Conservation (phyloP, 805 yeast species). For the Wickerhamiella parazyma region DNA sequence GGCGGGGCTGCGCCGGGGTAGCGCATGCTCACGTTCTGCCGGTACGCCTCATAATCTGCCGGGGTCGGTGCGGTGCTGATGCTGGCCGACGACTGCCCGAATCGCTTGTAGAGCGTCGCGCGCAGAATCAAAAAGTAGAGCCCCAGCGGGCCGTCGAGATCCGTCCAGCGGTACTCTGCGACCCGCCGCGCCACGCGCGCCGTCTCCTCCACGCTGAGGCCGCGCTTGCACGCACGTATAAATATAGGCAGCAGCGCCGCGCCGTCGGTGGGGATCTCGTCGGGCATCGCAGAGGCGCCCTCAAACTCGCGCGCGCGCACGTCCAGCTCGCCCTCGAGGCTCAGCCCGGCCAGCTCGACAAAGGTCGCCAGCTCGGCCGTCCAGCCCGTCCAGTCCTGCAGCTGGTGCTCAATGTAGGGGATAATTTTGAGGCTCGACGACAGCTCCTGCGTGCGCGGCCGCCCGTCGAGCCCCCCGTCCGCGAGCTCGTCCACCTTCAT, state of each 20-base stretch:
- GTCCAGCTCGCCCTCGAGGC: background rate
- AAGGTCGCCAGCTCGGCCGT: slow-evolving; percentile 14
- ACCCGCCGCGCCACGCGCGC: background rate
- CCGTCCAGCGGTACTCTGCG: slow-evolving; percentile 6
- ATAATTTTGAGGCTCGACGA: slow-evolving; percentile 15
- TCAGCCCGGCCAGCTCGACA: background rate
- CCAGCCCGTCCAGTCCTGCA: slow-evolving; percentile 14
- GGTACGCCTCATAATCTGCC: slow-evolving; percentile 67
- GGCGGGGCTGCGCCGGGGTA: slow-evolving; percentile 60
- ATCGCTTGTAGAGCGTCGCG: slow-evolving; percentile 1
- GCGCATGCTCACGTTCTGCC: slow-evolving; percentile 58
- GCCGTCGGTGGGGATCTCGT: background rate
- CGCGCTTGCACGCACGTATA: background rate
- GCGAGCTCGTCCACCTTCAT: slow-evolving; percentile 9
- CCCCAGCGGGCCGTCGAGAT: slow-evolving; percentile 2
- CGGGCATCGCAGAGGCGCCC: too few species aligned
- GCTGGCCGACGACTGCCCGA: background rate
- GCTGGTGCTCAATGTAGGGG: slow-evolving; percentile 15
- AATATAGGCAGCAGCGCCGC: background rate
- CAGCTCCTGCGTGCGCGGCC: slow-evolving; percentile 20
- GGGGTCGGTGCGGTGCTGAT: slow-evolving; percentile 36
- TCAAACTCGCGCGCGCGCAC: too few species aligned
- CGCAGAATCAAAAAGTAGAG: slow-evolving; percentile 1
- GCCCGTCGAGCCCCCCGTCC: slow-evolving; percentile 7
- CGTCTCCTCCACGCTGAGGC: background rate